phyloP scores from a whole-genome alignment of 2,329 filamentous ascomycete genomes.

The Trichophyton benhamiae region DNA sequence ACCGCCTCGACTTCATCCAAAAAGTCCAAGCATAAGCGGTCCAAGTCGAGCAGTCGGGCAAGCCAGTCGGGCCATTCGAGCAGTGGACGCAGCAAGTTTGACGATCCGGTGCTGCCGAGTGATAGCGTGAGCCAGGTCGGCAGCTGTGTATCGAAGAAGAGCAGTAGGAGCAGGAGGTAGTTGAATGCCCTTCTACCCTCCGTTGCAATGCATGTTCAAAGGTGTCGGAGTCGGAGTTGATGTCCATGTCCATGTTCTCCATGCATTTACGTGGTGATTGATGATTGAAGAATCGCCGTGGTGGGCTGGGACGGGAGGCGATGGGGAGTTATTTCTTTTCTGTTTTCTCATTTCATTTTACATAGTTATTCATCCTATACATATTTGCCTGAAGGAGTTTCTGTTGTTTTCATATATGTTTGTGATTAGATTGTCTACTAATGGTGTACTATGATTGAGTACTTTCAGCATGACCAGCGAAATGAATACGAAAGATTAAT shows the following conservation, averaged over 20 bases:
- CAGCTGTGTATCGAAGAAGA: slow-evolving; percentile 13
- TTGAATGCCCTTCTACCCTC: no score
- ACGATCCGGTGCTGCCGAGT: slow-evolving; percentile 27
- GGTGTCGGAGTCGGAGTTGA: neutral
- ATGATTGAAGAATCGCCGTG: neutral
- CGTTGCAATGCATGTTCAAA: no score
- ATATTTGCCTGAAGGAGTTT: neutral
- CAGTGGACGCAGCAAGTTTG: slow-evolving; percentile 22
- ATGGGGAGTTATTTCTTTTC: neutral
- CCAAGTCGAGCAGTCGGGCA: slow-evolving; percentile 4
- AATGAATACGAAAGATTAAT: neutral
- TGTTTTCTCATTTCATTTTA: neutral
- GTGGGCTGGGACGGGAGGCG: neutral
- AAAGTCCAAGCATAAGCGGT: slow-evolving; percentile 16
- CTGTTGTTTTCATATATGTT: neutral
- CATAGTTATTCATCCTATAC: neutral
- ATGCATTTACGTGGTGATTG: no score
- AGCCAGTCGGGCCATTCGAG: slow-evolving; percentile 7
- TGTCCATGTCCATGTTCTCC: neutral
- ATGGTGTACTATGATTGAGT: neutral
- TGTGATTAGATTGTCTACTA: neutral
- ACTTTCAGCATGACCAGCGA: neutral
- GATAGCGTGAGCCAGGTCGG: slow-evolving; percentile 32
- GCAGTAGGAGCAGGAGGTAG: slow-evolving; percentile 6
- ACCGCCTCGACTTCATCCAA: slow-evolving; percentile 15